Base-by-base conservation (phyloP, 805 yeast genomes). In the Saccharomycopsis babjevae region DNA sequence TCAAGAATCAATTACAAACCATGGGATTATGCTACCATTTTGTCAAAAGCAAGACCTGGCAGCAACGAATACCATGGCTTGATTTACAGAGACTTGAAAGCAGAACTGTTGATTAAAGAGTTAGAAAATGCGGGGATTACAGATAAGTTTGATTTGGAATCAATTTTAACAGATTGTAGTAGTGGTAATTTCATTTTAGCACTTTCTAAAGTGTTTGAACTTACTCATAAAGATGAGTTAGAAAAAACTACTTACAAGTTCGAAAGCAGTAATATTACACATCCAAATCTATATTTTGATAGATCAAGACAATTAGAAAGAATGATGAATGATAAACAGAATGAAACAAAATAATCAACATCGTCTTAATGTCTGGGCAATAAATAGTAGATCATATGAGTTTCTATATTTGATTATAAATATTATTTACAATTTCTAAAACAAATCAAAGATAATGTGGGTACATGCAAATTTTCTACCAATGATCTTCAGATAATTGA, bases 211-310 rank as follows among this genome's bases (percentile, higher is more conserved):
- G 97, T 89, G 2, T 89, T 89, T 72, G 97, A 92, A 68, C 72
- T 82, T 18, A 81, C 89, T 36, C 86, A 84, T 67, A 76, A 76
- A 60, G 77, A 78, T 62, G 83, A 80, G 62, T 67, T 72, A 3
- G 71, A 73, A 18, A 74, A 71, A 59, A 68, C 68, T 54, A 68
- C 69, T 38, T 70, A 68, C 56, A 70, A 71, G 52, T 71, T 73
- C 30, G 86, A 83, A 61, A 84, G 82, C 62, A 77, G 82, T 56
- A 82, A 83, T 65, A 87, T 93, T 60, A 81, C 81, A 18, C 96
- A 91, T 74, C 98, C 99, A 5, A 91, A 92, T 69, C 79, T 86
- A 64, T 94, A 91, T 73, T 93, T 86, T 70, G 93, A 88, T 65
- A 79, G 96, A 67, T 83, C 89, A 32, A 76, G 86, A 65, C 83